These are phyloP conservation scores for Tricholoma bakamatsutake DNA, from an alignment of 768 basidiomycete species.

Conservation along the genomic window DNA sequence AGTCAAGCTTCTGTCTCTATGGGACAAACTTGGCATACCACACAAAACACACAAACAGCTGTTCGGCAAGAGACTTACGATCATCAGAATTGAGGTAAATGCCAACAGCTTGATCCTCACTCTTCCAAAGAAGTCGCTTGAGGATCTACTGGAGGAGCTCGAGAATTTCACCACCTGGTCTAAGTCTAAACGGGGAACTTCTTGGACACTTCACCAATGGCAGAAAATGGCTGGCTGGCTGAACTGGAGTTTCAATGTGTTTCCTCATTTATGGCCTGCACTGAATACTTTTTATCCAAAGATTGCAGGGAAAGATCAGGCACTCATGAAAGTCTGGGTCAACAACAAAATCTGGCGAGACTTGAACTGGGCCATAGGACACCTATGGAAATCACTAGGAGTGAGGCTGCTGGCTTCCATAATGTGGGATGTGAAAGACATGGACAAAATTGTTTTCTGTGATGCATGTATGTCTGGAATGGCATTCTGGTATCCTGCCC, in stretches of 20 bases:
- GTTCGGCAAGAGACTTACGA: conserved; percentile 12
- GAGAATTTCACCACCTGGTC: no score
- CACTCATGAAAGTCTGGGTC: background rate
- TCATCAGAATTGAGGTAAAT: no score
- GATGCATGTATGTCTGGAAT: background rate
- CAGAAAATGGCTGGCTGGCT: no score
- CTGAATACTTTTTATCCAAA: background rate
- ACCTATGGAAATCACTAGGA: background rate
- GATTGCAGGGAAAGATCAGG: background rate
- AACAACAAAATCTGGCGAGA: background rate
- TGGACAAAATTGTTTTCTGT: conserved; percentile 3
- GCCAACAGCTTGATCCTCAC: conserved; percentile 13
- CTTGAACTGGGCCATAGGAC: background rate
- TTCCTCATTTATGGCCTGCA: no score
- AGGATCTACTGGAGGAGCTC: no score
- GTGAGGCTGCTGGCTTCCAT: background rate
- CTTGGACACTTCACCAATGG: no score
- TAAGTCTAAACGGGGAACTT: no score
- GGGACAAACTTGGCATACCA: background rate
- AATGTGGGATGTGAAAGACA: background rate
- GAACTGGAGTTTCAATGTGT: background rate
- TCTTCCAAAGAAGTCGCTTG: conserved; percentile 1
- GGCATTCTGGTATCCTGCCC: background rate
- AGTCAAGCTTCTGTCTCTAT: no score
- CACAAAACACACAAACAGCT: background rate